phyloP scores from a whole-genome alignment of 2,329 filamentous ascomycete species.

The Epichloe hybrida region DNA sequence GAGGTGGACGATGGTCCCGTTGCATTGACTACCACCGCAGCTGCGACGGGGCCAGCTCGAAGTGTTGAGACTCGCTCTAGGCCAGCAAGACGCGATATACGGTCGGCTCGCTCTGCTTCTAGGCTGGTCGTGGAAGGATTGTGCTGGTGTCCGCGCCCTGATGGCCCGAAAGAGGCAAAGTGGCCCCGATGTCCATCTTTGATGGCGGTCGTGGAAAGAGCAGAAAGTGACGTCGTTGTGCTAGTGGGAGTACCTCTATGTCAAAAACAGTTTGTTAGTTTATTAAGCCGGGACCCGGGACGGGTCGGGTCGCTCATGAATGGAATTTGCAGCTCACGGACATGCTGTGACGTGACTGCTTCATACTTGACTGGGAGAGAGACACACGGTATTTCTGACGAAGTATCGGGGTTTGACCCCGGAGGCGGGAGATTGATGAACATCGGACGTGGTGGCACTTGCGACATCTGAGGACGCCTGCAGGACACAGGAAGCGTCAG shows the following conservation, averaged over 20 bases:
- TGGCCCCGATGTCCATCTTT: constrained; percentile 90
- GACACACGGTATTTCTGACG: constrained; percentile 76
- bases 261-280: constrained; percentile 2
- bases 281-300: neutral
- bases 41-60: constrained; percentile 35
- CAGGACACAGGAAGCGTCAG: neutral
- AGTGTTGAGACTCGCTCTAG: constrained; percentile 76
- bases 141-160: constrained; percentile 44
- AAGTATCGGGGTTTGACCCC: constrained; percentile 70
- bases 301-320: neutral
- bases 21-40: constrained; percentile 14
- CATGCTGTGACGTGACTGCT: neutral
- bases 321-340: neutral
- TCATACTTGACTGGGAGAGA: neutral
- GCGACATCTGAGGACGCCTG: constrained; percentile 19
- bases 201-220: constrained; percentile 85
- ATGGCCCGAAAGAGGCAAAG: constrained; percentile 34
- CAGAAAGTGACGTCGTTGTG: constrained; percentile 79
- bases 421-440: constrained; percentile 76
- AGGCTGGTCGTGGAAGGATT: constrained; percentile 55
- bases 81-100: constrained; percentile 88
- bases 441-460: constrained; percentile 40
- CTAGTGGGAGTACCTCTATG: constrained; percentile 70
- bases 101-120: constrained; percentile 85
- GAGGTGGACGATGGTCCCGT: constrained; percentile 24